phyloP scores from a whole-genome alignment of 345 rosid species.

The Dimocarpus longan region DNA sequence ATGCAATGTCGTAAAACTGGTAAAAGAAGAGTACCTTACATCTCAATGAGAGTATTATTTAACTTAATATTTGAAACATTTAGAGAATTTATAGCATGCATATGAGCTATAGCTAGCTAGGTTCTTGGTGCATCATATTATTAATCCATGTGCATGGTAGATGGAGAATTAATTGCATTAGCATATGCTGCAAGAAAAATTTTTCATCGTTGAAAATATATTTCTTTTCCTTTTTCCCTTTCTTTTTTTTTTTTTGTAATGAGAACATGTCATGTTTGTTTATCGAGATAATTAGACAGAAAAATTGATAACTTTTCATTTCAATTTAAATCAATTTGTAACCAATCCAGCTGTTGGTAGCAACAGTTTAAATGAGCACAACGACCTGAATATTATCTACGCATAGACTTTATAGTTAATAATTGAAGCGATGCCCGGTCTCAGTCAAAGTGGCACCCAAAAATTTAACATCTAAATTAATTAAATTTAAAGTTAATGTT shows the following conservation, averaged over 20 bases:
- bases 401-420: neutral
- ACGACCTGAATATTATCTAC: neutral
- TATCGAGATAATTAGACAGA: neutral
- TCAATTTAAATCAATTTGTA: neutral
- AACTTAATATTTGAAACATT: too few relatives aligned
- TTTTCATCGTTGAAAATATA: neutral
- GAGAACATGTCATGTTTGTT: neutral
- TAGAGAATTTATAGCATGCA: neutral
- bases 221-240: too few relatives aligned
- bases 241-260: too few relatives aligned
- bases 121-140: neutral
- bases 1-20: neutral
- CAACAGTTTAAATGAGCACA: neutral
- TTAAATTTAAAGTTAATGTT: too few relatives aligned
- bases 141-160: neutral
- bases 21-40: neutral
- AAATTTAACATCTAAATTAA: neutral
- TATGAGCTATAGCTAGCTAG: neutral
- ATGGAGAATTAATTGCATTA: conserved; percentile 10
- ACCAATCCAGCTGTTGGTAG: neutral
- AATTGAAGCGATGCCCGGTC: neutral
- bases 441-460: neutral
- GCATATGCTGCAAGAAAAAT: conserved; percentile 12
- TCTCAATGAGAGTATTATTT: neutral
- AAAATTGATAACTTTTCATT: neutral